Conservation (phyloP, 345 rosid species). For the Zanthoxylum bungeanum region DNA sequence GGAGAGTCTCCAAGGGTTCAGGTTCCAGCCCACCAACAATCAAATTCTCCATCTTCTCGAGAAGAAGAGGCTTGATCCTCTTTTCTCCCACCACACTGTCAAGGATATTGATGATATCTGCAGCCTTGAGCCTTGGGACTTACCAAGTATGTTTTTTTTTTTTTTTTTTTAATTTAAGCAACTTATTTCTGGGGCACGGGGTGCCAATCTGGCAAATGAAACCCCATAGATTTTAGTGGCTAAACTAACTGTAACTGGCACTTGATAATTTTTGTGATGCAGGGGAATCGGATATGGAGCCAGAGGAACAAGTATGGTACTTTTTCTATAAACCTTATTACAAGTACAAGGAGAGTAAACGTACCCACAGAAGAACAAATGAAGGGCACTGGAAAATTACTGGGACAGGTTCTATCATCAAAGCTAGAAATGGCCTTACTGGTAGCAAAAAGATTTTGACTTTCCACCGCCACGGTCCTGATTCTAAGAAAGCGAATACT, state of each 20-base stretch:
- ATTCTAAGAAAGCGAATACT: neutral
- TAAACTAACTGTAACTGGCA: neutral
- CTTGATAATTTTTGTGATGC: neutral
- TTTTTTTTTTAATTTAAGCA: no score
- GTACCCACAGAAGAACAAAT: neutral
- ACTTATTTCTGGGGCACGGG: no score
- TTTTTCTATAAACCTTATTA: neutral
- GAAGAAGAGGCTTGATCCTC: slow-evolving; percentile 11
- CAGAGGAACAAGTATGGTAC: neutral
- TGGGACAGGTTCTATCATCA: neutral
- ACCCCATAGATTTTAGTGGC: no score
- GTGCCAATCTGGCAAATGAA: no score
- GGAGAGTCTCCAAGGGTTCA: slow-evolving; percentile 9
- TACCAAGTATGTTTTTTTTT: slow-evolving; percentile 30
- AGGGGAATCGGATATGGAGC: neutral
- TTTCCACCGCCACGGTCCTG: neutral
- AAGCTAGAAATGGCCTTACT: neutral
- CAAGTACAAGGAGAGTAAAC: neutral
- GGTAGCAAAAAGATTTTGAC: neutral
- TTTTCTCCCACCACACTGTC: neutral
- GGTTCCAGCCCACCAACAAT: slow-evolving; percentile 25
- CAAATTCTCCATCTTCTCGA: slow-evolving; percentile 10
- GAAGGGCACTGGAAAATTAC: neutral
- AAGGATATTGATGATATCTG: slow-evolving; percentile 9
- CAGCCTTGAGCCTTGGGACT: slow-evolving; percentile 21